Conservation (phyloP, 2,329 filamentous ascomycete genomes). For the Aspergillus sp. region DNA sequence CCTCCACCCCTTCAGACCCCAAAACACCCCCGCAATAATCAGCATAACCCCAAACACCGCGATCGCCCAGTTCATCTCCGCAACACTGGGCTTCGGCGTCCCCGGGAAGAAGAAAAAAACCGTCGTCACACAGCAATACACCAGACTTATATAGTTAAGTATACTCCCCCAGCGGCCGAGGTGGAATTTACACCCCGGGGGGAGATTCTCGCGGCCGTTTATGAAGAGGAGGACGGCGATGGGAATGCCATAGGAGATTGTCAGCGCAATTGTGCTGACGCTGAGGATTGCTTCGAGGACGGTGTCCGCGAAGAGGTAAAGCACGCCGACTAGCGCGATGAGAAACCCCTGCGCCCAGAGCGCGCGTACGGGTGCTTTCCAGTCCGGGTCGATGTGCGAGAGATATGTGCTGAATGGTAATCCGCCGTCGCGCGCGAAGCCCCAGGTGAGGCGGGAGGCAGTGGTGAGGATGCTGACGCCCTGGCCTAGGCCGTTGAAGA, state of each 20-base stretch:
- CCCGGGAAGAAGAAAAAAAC: conserved; percentile 52
- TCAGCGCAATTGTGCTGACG: conserved; percentile 52
- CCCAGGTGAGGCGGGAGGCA: conserved; percentile 48
- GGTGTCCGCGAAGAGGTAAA: conserved; percentile 50
- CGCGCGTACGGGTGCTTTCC: conserved; percentile 49
- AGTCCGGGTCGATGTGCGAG: conserved; percentile 38
- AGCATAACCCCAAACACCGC: conserved; percentile 53
- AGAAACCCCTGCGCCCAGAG: conserved; percentile 48
- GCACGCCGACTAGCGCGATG: conserved; percentile 45
- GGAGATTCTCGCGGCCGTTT: conserved; percentile 49
- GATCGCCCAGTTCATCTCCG: conserved; percentile 54
- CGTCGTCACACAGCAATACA: conserved; percentile 48
- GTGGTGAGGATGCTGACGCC: conserved; percentile 48
- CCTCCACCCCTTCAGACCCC: conserved; percentile 42
- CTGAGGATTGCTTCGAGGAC: conserved; percentile 50
- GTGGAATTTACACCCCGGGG: conserved; percentile 36
- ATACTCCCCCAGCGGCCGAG: conserved; percentile 40
- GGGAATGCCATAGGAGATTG: conserved; percentile 47
- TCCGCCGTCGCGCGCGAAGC: conserved; percentile 50
- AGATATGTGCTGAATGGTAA: conserved; percentile 43
- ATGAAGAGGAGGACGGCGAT: conserved; percentile 41
- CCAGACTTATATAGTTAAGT: conserved; percentile 45
- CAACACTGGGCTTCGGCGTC: conserved; percentile 36
- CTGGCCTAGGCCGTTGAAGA: conserved; percentile 51
- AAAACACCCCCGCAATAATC: conserved; percentile 45